phyloP scores from a whole-genome alignment of 768 basidiomycete genomes.

The Hortiboletus flavorubellus region DNA sequence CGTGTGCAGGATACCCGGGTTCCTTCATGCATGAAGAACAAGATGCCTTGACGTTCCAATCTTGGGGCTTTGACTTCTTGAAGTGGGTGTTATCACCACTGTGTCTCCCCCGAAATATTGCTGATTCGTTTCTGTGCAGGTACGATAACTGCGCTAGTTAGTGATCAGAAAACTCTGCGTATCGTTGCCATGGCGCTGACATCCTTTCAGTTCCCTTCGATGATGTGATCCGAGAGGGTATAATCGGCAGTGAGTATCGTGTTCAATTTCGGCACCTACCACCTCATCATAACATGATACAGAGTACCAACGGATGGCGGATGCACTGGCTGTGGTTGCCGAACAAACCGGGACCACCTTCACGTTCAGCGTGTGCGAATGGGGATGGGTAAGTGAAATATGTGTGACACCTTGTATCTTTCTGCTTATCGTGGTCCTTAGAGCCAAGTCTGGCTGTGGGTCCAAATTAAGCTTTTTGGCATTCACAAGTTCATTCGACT shows the following conservation, averaged over 20 bases:
- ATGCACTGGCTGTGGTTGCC: constrained; percentile 48
- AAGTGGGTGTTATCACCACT: constrained; percentile 41
- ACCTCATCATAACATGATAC: constrained; percentile 1
- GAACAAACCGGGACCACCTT: constrained; percentile 48
- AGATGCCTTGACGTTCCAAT: constrained; percentile 55
- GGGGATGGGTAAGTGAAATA: constrained; percentile 52
- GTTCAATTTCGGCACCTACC: background rate
- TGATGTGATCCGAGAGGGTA: constrained; percentile 49
- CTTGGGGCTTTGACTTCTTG: constrained; percentile 62
- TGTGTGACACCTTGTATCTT: background rate
- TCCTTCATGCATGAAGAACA: constrained; percentile 59
- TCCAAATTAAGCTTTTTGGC: constrained; percentile 23
- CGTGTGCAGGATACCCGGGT: constrained; percentile 58
- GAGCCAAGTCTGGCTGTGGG: constrained; percentile 64
- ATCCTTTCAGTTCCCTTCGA: constrained; percentile 49
- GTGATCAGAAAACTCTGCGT: background rate
- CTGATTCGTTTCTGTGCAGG: constrained; percentile 27
- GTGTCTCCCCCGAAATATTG: background rate
- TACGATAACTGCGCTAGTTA: constrained; percentile 60
- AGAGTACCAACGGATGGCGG: constrained; percentile 61
- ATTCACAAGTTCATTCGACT: background rate
- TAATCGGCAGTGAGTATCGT: constrained; percentile 45
- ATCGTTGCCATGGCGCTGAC: background rate
- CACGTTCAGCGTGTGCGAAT: constrained; percentile 61
- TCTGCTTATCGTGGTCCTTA: constrained; percentile 17